phyloP scores from a whole-genome alignment of 805 yeast species.

The Saccharomycopsis microspora region DNA sequence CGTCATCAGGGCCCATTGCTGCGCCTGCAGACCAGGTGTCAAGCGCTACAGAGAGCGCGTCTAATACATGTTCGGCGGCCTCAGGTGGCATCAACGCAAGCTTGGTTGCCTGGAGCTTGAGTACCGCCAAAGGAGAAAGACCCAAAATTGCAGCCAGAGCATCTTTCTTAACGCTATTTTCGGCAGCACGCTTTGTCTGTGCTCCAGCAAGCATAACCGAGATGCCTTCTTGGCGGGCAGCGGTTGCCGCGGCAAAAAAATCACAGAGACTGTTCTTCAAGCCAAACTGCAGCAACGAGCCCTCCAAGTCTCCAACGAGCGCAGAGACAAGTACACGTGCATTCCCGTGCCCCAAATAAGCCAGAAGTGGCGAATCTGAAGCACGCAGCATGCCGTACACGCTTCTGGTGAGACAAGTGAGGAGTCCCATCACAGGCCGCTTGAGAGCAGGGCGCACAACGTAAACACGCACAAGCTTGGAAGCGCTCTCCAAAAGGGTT shows the following conservation, averaged over 20 bases:
- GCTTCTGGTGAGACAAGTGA: conserved; percentile 46
- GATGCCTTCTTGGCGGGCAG: conserved; percentile 69
- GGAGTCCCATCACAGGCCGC: conserved; percentile 37
- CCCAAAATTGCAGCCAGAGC: too few relatives aligned
- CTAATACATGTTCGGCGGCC: conserved; percentile 56
- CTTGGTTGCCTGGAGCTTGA: conserved; percentile 43
- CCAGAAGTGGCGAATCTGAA: conserved; percentile 55
- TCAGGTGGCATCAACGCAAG: conserved; percentile 46
- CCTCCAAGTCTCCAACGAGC: conserved; percentile 48
- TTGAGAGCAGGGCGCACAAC: conserved; percentile 37
- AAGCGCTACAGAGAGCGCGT: conserved; percentile 62
- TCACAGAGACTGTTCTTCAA: conserved; percentile 46
- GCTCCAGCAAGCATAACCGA: conserved; percentile 38
- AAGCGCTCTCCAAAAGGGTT: conserved; percentile 41
- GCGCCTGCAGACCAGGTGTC: conserved; percentile 67
- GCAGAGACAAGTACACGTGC: conserved; percentile 50
- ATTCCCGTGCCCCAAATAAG: conserved; percentile 63
- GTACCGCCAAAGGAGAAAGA: conserved; percentile 19
- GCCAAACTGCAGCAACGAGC: conserved; percentile 39
- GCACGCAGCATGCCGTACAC: conserved; percentile 14
- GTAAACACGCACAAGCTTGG: conserved; percentile 48
- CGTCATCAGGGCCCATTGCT: conserved; percentile 38
- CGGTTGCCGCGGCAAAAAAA: conserved; percentile 57
- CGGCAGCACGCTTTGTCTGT: too few relatives aligned
- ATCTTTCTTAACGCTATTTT: too few relatives aligned